Base-by-base conservation (phyloP, 345 rosid genomes). In the Hibiscus tridactylites region DNA sequence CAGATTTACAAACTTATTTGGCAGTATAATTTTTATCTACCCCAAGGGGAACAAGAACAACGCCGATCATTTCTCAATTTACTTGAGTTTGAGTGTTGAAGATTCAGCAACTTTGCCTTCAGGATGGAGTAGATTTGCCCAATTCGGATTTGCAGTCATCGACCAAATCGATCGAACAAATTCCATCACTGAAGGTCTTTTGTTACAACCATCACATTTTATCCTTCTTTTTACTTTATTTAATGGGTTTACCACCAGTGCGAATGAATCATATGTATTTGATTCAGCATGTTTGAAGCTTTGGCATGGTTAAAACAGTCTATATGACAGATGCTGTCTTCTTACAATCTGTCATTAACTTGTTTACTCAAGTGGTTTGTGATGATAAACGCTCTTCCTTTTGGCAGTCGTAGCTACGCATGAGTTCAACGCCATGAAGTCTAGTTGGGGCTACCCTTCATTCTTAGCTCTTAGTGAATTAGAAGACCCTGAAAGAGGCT, bases 41-140 rank as follows among this genome's bases (percentile, higher is more conserved):
- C 97, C 98, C 3, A 89, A 87, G 73, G 97, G 98, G 35, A 4
- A 2, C 35, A 31, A 31, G 71, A 87, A 88, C 85, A 4, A 15
- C 75, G 96, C 82, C 69, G 96, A 87, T 75, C 85, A 88, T 81
- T 71, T 91, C 78, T 91, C 97, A 21, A 81, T 93, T 88, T 93
- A n/a, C n/a, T n/a, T n/a, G n/a, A n/a, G 88, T 74, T 73, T 91
- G 75, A 87, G 83, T 78, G 94, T 88, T 78, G 91, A 94, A 5
- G 96, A 90, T 72, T 86, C 92, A 3, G 17, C 80, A 0, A 73
- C 78, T 17, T 76, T 93, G 84, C 86, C 94, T 1, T 79, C 82
- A 53, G 97, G 92, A 50, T 93, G 98, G 98, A 91, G 91, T 82
- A 83, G 91, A 85, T 91, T 75, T 58, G 88, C 98, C 2, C 90